Conservation (phyloP, 176 grass and related monocot genomes). For the Oryza rufipogon region DNA sequence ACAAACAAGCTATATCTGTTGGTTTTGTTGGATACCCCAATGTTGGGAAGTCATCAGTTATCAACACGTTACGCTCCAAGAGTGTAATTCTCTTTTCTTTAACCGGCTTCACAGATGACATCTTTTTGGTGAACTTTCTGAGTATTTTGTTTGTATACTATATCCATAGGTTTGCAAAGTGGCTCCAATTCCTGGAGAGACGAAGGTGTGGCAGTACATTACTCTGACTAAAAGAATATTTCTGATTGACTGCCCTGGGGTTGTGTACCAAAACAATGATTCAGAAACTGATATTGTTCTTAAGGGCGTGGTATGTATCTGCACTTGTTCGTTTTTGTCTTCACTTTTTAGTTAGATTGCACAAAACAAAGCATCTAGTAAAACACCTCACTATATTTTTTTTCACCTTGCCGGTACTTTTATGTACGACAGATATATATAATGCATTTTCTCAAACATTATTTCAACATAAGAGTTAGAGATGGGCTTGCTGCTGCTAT, state of each 20-base stretch:
- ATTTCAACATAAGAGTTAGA: neutral
- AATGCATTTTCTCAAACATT: neutral
- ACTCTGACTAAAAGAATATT: slow-evolving; percentile 96
- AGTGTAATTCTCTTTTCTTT: slow-evolving; percentile 61
- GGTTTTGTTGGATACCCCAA: slow-evolving; percentile 99
- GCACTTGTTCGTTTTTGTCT: neutral
- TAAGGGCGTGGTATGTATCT: slow-evolving; percentile 92
- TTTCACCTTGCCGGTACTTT: neutral
- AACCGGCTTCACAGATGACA: slow-evolving; percentile 23
- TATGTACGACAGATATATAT: neutral
- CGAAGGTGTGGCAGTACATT: slow-evolving; percentile 99
- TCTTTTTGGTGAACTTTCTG: slow-evolving; percentile 14
- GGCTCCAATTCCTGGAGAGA: slow-evolving; percentile 95
- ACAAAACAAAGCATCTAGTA: slow-evolving; percentile 18
- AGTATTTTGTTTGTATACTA: slow-evolving; percentile 29
- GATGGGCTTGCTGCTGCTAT: neutral
- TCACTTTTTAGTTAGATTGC: neutral
- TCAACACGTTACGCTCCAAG: slow-evolving; percentile 95
- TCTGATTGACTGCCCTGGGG: slow-evolving; percentile 94
- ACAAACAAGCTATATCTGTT: slow-evolving; percentile 98
- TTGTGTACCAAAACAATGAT: slow-evolving; percentile 96
- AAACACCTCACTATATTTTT: neutral
- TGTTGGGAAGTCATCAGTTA: slow-evolving; percentile 98
- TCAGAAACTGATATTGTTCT: slow-evolving; percentile 99
- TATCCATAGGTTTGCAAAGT: slow-evolving; percentile 90